Conservation (phyloP, 306 rosid genomes). For the Ochetophila trinervis region DNA sequence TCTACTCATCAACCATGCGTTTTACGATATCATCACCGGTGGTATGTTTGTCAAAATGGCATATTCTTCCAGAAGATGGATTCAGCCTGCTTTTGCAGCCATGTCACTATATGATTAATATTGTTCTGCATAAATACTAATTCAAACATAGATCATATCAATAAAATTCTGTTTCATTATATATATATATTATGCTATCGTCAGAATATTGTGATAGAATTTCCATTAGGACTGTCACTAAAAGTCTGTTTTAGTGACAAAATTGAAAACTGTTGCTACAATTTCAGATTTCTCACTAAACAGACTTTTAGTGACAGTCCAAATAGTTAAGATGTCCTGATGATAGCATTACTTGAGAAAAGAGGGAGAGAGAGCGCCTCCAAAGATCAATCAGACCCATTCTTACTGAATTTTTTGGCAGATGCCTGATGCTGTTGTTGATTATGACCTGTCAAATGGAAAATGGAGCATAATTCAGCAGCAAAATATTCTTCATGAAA, state of each 20-base stretch:
- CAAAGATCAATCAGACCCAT: slow-evolving; percentile 21
- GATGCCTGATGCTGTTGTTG: slow-evolving; percentile 98
- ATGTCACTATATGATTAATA: background rate
- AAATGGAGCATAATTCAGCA: slow-evolving; percentile 89
- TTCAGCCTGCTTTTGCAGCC: slow-evolving; percentile 2
- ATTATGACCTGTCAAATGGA: slow-evolving; percentile 80
- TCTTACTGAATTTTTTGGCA: slow-evolving; percentile 36
- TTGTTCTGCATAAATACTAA: background rate
- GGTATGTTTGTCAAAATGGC: slow-evolving; percentile 48
- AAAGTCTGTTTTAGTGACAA: too few relatives aligned
- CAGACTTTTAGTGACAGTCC: too few relatives aligned
- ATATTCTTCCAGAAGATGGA: slow-evolving; percentile 1
- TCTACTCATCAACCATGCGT: slow-evolving; percentile 68
- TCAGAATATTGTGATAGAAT: too few relatives aligned
- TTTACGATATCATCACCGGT: slow-evolving; percentile 84
- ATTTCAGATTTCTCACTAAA: too few relatives aligned
- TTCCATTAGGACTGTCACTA: too few relatives aligned
- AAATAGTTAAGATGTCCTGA: too few relatives aligned
- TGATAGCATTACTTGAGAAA: too few relatives aligned
- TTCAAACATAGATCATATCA: background rate
- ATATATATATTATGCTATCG: too few relatives aligned
- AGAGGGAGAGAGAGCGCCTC: slow-evolving; percentile 6
- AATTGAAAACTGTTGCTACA: too few relatives aligned
- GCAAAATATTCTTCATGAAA: slow-evolving; percentile 83
- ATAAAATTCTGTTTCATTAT: background rate